A percentile compares a stretch with the other conserved stretches of the same genome.
Evolutionary conservation across 148 eudicot species (phyloP).

Genomic region (Arbutus unedo): DNA sequence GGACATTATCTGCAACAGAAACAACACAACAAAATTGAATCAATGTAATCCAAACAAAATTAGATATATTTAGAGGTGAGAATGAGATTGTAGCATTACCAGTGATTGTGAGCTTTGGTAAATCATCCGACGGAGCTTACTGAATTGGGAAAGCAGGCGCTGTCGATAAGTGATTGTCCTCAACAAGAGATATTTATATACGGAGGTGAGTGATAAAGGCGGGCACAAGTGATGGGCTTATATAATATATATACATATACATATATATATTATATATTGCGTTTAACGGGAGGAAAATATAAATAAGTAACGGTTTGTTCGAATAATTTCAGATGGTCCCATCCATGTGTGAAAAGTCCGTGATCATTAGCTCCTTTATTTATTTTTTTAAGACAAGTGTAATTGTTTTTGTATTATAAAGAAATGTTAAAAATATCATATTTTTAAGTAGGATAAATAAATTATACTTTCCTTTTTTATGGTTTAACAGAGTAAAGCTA

Average conservation of each 20-base stretch:
- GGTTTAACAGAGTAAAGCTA: too few species aligned
- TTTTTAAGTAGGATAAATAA: too few species aligned
- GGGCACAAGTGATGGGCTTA: neutral
- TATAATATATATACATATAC: too few species aligned
- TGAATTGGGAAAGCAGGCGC: constrained; percentile 7
- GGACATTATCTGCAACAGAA: constrained; percentile 14
- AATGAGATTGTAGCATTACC: neutral
- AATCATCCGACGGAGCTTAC: constrained; percentile 14
- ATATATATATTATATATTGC: too few species aligned
- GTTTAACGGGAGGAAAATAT: too few species aligned
- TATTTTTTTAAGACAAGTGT: too few species aligned
- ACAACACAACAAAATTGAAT: neutral
- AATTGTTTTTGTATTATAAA: too few species aligned
- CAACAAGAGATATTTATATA: neutral
- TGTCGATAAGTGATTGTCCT: constrained; percentile 25
- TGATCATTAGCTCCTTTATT: neutral
- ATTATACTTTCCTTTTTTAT: too few species aligned
- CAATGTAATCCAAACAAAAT: neutral
- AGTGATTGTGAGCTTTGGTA: neutral
- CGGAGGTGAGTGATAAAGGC: neutral
- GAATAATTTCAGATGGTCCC: neutral
- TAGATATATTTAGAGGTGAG: neutral
- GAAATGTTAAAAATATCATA: too few species aligned
- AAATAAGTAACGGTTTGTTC: neutral
- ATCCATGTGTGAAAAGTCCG: neutral